Conservation (phyloP, 331 rosid genomes). For the Ulmus americana region DNA sequence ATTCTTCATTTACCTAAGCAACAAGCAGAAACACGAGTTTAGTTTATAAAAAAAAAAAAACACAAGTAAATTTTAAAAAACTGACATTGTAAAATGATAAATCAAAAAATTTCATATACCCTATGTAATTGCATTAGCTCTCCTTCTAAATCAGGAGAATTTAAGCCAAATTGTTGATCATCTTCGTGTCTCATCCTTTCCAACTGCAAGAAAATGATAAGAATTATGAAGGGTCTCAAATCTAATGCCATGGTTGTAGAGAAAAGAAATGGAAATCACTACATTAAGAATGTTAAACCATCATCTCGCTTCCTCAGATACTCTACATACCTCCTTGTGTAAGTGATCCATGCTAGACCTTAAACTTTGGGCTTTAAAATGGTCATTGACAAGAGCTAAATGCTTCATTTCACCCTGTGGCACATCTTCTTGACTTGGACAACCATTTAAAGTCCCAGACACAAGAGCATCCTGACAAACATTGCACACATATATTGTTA, state of each 20-base stretch:
- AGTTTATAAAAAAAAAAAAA: conserved; percentile 14
- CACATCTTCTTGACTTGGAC: conserved; percentile 37
- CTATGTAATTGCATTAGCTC: conserved; percentile 66
- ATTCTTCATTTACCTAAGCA: conserved; percentile 74
- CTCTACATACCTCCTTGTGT: conserved; percentile 56
- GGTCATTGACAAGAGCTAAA: conserved; percentile 40
- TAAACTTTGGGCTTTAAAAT: conserved; percentile 40
- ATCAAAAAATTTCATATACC: conserved; percentile 37
- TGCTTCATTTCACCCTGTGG: conserved; percentile 43
- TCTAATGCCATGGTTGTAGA: not conserved
- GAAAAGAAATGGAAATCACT: conserved; percentile 5
- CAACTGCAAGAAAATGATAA: conserved; percentile 54
- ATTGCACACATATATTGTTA: conserved; percentile 23
- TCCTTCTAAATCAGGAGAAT: conserved; percentile 59
- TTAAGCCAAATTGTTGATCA: conserved; percentile 37
- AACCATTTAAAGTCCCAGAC: conserved; percentile 33
- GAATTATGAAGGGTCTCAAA: conserved; percentile 10
- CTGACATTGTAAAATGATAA: conserved; percentile 1
- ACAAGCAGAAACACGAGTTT: conserved; percentile 16
- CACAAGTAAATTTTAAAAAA: conserved; percentile 10
- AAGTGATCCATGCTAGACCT: conserved; percentile 74
- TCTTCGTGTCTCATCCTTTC: conserved; percentile 79
- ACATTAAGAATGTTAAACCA: not conserved
- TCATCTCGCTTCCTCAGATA: conserved; percentile 7
- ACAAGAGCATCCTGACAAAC: conserved; percentile 50